Evolutionary conservation across 805 yeast genomes (phyloP).

Genomic region (Crinitomyces ghanaensis): DNA sequence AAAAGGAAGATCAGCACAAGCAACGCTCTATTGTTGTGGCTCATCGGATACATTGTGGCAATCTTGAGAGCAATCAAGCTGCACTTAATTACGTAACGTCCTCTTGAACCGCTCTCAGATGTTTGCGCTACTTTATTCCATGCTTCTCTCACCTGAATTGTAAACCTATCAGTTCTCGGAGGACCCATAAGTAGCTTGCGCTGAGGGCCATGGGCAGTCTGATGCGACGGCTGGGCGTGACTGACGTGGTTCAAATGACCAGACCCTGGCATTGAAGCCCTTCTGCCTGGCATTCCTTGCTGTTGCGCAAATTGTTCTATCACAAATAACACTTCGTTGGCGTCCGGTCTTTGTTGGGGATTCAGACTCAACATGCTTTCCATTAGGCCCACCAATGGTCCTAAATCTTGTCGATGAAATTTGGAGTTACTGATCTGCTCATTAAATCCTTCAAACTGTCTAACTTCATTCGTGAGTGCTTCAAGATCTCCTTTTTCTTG

Average conservation of each 20-base stretch:
- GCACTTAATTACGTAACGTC: background rate
- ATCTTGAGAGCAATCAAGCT: background rate
- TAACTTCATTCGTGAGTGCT: constrained; percentile 28
- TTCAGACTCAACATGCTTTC: constrained; percentile 28
- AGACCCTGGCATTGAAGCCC: too few relatives aligned
- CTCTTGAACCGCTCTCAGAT: too few relatives aligned
- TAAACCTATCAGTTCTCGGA: too few relatives aligned
- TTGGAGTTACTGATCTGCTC: constrained; percentile 1
- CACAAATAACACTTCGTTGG: constrained; percentile 28
- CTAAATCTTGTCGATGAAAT: constrained; percentile 20
- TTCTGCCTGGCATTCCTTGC: too few relatives aligned
- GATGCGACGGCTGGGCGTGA: too few relatives aligned
- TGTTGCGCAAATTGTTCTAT: constrained; percentile 1
- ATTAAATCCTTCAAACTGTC: constrained; percentile 23
- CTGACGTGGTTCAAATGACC: too few relatives aligned
- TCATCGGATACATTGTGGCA: background rate
- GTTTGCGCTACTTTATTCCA: too few relatives aligned
- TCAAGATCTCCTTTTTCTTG: constrained; percentile 23
- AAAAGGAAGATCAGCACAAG: constrained; percentile 1
- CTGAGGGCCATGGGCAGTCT: too few relatives aligned
- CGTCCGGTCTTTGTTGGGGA: constrained; percentile 33
- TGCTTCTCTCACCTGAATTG: too few relatives aligned
- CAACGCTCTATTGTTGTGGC: background rate
- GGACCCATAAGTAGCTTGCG: too few relatives aligned
- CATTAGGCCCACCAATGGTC: constrained; percentile 30